These are phyloP conservation scores for Myrica gale DNA, from an alignment of 306 rosid species.

Conservation along the genomic window DNA sequence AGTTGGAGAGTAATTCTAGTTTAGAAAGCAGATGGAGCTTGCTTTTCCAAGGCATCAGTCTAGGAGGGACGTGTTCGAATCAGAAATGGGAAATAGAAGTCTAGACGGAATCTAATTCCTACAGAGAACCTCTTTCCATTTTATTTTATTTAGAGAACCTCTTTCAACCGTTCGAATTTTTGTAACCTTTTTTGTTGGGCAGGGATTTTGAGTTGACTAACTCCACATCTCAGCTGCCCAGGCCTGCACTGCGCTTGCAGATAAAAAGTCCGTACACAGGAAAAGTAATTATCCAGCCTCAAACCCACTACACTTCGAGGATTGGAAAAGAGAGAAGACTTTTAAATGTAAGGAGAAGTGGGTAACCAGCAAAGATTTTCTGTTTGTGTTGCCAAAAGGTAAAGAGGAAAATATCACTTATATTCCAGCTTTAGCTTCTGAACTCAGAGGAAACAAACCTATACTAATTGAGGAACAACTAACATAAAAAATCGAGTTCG, in stretches of 20 bases:
- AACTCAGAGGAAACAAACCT: constrained; percentile 5
- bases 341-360: no score
- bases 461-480: not conserved
- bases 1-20: no score
- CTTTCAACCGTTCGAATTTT: not conserved
- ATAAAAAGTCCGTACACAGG: no score
- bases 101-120: not conserved
- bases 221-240: no score
- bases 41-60: not conserved
- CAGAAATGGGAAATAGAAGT: not conserved
- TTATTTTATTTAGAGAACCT: not conserved
- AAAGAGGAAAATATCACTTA: not conserved
- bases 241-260: no score
- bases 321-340: no score
- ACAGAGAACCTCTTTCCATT: not conserved
- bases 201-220: not conserved
- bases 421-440: not conserved
- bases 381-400: no score
- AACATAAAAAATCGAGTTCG: not conserved
- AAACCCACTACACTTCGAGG: no score
- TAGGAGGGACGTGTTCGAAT: no score
- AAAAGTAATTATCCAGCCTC: no score
- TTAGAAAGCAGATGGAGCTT: not conserved
- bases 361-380: no score
- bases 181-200: not conserved